These are phyloP conservation scores for Bolboschoenoplectus hybrid DNA, from an alignment of 202 grass and related monocot genomes.

Conservation along the genomic window DNA sequence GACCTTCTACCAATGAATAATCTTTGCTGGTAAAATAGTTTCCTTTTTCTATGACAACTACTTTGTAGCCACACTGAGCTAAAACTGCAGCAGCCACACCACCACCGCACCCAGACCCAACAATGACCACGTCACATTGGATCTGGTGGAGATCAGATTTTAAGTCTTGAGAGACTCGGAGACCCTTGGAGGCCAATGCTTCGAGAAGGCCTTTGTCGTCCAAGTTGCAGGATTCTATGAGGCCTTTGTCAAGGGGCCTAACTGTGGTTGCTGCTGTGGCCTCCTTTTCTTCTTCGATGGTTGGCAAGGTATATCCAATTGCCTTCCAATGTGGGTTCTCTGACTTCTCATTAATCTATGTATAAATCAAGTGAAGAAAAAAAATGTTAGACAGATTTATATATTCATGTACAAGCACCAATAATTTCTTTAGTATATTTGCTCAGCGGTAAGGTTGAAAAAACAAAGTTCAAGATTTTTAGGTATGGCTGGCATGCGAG, in stretches of 20 bases:
- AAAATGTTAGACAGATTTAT: not conserved
- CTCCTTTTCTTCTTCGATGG: conserved; percentile 18
- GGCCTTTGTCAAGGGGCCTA: conserved; percentile 57
- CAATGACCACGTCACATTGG: conserved; percentile 71
- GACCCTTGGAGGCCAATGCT: conserved; percentile 56
- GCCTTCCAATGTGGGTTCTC: conserved; percentile 79
- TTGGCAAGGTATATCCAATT: conserved; percentile 62
- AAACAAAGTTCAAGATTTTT: not conserved
- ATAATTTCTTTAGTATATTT: not conserved
- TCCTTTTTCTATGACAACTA: conserved; percentile 85
- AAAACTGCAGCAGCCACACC: conserved; percentile 76
- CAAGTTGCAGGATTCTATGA: conserved; percentile 58
- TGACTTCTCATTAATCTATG: conserved; percentile 68
- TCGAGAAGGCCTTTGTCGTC: conserved; percentile 56
- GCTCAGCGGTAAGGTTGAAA: not conserved
- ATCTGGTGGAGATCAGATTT: conserved; percentile 42
- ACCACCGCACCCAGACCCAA: conserved; percentile 82
- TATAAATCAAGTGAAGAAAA: conserved; percentile 11
- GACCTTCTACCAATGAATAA: conserved; percentile 75
- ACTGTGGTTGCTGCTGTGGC: conserved; percentile 9
- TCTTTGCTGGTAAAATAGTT: conserved; percentile 69
- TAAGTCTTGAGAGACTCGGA: conserved; percentile 44
- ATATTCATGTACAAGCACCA: not conserved
- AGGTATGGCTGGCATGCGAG: not conserved
- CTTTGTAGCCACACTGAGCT: conserved; percentile 69